Conservation (phyloP, 768 basidiomycete genomes). For the Tulasnella sp. region DNA sequence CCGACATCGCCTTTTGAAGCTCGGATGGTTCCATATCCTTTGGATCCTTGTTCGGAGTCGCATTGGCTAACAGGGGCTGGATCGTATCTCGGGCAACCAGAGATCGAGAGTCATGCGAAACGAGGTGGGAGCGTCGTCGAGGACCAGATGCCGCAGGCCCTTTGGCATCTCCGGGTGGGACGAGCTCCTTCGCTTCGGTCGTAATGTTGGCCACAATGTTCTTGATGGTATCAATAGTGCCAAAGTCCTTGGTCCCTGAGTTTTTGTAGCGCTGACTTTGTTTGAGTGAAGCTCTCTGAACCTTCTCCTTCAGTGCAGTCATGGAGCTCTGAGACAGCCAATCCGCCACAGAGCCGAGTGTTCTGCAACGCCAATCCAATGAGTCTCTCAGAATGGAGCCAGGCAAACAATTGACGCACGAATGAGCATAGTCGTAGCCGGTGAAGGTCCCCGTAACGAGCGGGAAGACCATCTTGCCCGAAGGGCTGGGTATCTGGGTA, state of each 20-base stretch:
- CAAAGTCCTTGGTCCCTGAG: neutral
- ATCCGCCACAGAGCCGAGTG: slow-evolving; percentile 3
- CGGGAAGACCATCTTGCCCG: slow-evolving; percentile 1
- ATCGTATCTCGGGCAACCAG: too few species aligned
- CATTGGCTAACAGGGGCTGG: neutral
- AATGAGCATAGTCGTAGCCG: neutral
- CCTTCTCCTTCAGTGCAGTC: neutral
- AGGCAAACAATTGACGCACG: neutral
- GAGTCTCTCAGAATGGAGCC: neutral
- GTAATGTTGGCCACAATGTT: neutral
- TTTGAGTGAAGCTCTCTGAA: neutral
- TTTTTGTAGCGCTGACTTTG: neutral
- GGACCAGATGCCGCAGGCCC: too few species aligned
- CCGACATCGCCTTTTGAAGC: neutral
- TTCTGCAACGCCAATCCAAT: neutral
- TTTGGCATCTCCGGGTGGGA: too few species aligned
- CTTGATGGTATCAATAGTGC: neutral
- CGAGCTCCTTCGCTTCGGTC: neutral
- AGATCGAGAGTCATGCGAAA: too few species aligned
- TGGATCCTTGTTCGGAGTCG: neutral
- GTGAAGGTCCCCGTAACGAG: slow-evolving; percentile 10
- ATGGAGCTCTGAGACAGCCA: slow-evolving; percentile 2
- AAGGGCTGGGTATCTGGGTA: neutral
- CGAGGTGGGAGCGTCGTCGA: too few species aligned
- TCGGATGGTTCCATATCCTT: neutral